Percentiles rank a stretch among this genome's conserved stretches.
phyloP scores from a whole-genome alignment of 352 stramenopile genomes.

The Phytophthora sansomeana region DNA sequence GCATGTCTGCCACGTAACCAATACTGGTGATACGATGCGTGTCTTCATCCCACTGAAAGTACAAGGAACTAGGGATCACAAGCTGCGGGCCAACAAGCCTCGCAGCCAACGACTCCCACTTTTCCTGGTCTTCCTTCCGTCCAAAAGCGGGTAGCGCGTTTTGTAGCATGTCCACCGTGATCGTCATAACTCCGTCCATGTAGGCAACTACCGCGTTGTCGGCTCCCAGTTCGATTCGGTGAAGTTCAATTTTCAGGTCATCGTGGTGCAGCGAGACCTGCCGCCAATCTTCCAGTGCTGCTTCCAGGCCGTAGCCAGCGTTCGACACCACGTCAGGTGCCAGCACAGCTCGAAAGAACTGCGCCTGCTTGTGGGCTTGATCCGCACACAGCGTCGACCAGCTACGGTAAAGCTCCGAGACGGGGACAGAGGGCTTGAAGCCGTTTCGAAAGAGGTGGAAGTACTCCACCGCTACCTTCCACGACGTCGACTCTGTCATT shows the following conservation, averaged over 20 bases:
- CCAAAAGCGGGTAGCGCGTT: not conserved
- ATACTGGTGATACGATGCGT: too few relatives aligned
- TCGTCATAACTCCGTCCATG: not conserved
- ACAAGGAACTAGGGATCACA: not conserved
- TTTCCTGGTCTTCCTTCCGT: not conserved
- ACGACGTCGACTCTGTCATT: not conserved
- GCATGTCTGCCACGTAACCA: too few relatives aligned
- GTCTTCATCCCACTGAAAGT: slow-evolving; percentile 8
- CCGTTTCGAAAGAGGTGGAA: slow-evolving; percentile 20
- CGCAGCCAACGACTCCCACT: not conserved
- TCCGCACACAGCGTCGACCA: not conserved
- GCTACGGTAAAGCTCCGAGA: slow-evolving; percentile 1
- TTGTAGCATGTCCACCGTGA: slow-evolving; percentile 7
- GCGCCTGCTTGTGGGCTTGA: not conserved
- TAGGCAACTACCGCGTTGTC: not conserved
- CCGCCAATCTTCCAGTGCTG: slow-evolving; percentile 14
- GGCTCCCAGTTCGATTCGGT: not conserved
- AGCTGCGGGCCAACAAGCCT: slow-evolving; percentile 9
- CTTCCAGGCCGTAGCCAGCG: slow-evolving; percentile 1
- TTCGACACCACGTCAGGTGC: not conserved
- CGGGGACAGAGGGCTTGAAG: not conserved
- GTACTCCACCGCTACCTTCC: slow-evolving; percentile 14
- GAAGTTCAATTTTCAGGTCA: slow-evolving; percentile 1
- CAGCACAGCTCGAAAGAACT: slow-evolving; percentile 5
- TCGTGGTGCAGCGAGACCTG: slow-evolving; percentile 4